A percentile compares a stretch with the other conserved stretches of the same genome.
These are phyloP conservation scores for Tritrichomonas foetus DNA, from an alignment of 208 protist species.

Conservation along the genomic window DNA sequence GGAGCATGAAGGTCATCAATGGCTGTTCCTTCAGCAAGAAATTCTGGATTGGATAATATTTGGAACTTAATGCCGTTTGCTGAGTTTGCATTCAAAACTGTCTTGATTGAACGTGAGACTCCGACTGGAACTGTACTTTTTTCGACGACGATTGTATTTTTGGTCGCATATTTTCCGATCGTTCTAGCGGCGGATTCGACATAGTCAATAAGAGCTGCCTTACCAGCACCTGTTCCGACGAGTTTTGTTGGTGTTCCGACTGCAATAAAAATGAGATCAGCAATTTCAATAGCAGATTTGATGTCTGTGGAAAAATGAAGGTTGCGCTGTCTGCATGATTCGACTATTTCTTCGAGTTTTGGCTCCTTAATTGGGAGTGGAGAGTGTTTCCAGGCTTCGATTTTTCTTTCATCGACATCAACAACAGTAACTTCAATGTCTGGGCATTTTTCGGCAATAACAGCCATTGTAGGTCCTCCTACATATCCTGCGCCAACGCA, in stretches of 20 bases:
- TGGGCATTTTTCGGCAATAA: slow-evolving; percentile 82
- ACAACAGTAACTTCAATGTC: slow-evolving; percentile 76
- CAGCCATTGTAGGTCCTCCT: slow-evolving; percentile 85
- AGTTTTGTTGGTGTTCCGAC: slow-evolving; percentile 92
- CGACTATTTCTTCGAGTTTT: slow-evolving; percentile 71
- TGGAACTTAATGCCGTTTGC: slow-evolving; percentile 64
- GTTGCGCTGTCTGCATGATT: slow-evolving; percentile 63
- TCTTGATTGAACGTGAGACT: slow-evolving; percentile 59
- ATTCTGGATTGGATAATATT: slow-evolving; percentile 92
- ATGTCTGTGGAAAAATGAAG: slow-evolving; percentile 86
- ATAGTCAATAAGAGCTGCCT: slow-evolving; percentile 47
- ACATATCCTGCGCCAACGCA: slow-evolving; percentile 86
- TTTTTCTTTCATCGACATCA: slow-evolving; percentile 74
- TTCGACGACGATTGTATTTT: slow-evolving; percentile 78
- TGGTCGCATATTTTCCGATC: slow-evolving; percentile 37
- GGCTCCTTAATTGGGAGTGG: slow-evolving; percentile 69
- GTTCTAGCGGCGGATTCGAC: background rate
- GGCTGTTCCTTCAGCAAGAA: slow-evolving; percentile 86
- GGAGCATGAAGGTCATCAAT: slow-evolving; percentile 77
- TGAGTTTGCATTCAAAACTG: slow-evolving; percentile 55
- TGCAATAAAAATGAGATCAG: slow-evolving; percentile 88
- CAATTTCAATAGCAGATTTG: slow-evolving; percentile 61
- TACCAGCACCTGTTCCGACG: slow-evolving; percentile 70
- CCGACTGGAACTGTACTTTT: slow-evolving; percentile 80
- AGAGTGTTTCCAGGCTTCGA: slow-evolving; percentile 79